phyloP scores from a whole-genome alignment of 139 green algal species.

The Monoraphidium neglectum region DNA sequence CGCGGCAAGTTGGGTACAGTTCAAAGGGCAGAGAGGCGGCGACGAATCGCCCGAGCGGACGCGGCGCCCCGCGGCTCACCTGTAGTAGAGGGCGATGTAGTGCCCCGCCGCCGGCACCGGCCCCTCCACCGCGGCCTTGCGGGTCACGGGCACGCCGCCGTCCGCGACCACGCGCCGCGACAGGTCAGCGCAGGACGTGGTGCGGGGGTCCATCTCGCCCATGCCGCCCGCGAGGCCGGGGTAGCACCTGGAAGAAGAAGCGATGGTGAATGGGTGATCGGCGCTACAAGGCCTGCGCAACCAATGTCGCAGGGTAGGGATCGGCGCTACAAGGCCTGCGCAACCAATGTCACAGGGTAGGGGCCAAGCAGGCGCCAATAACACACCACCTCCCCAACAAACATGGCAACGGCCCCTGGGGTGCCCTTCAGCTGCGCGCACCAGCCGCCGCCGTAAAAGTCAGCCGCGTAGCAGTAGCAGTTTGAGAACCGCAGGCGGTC shows the following conservation, averaged over 20 bases:
- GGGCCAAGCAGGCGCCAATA: constrained; percentile 12
- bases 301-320: constrained; percentile 27
- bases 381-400: background rate
- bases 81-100: constrained; percentile 25
- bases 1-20: too few relatives aligned
- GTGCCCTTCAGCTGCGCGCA: background rate
- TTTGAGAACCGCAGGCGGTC: constrained; percentile 25
- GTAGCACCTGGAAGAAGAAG: background rate
- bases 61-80: too few relatives aligned
- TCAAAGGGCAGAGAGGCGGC: too few relatives aligned
- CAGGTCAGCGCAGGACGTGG: constrained; percentile 20
- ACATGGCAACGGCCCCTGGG: background rate
- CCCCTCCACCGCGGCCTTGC: constrained; percentile 1
- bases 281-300: background rate
- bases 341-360: constrained; percentile 20
- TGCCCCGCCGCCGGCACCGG: constrained; percentile 16
- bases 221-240: background rate
- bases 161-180: constrained; percentile 21
- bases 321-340: background rate
- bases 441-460: background rate
- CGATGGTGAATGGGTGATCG: background rate
- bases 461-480: constrained; percentile 36
- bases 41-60: too few relatives aligned
- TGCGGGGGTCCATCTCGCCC: background rate
- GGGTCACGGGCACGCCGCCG: constrained; percentile 10